phyloP scores from a whole-genome alignment of 257 asterid species.

The Handroanthus guayacan region DNA sequence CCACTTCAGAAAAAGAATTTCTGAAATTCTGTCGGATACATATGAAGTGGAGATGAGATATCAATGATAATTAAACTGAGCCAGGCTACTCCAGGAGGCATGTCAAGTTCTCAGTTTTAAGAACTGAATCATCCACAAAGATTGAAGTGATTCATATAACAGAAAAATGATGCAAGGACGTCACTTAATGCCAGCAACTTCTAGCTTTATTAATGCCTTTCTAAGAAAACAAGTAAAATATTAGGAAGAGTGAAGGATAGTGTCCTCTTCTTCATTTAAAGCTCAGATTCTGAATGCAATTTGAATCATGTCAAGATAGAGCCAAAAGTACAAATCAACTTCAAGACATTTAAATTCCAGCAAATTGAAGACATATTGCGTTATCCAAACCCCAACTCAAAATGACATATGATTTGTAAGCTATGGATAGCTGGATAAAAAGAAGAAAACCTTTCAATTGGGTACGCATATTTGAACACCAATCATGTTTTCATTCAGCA shows the following conservation, averaged over 20 bases:
- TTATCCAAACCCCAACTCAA: neutral
- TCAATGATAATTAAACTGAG: neutral
- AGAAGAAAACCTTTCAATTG: neutral
- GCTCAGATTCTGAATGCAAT: neutral
- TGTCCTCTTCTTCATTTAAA: slow-evolving; percentile 1
- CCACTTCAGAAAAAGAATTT: neutral
- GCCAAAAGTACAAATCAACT: neutral
- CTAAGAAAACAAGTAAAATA: neutral
- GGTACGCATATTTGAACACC: neutral
- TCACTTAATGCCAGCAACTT: neutral
- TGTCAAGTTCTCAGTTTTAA: slow-evolving; percentile 1
- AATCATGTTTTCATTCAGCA: slow-evolving; percentile 14
- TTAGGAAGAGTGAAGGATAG: neutral
- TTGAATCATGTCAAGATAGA: neutral
- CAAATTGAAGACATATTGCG: neutral
- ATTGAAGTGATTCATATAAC: slow-evolving; percentile 8
- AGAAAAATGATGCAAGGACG: neutral
- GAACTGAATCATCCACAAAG: slow-evolving; percentile 11
- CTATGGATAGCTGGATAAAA: neutral
- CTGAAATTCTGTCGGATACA: neutral
- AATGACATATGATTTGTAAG: neutral
- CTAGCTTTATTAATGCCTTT: neutral
- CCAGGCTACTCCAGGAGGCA: neutral
- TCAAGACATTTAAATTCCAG: neutral
- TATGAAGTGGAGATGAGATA: neutral